Evolutionary conservation across 2,329 filamentous ascomycete genomes (phyloP), one percentile per base, ranked within the genome.

Genomic region (Colletotrichum tofieldiae): DNA sequence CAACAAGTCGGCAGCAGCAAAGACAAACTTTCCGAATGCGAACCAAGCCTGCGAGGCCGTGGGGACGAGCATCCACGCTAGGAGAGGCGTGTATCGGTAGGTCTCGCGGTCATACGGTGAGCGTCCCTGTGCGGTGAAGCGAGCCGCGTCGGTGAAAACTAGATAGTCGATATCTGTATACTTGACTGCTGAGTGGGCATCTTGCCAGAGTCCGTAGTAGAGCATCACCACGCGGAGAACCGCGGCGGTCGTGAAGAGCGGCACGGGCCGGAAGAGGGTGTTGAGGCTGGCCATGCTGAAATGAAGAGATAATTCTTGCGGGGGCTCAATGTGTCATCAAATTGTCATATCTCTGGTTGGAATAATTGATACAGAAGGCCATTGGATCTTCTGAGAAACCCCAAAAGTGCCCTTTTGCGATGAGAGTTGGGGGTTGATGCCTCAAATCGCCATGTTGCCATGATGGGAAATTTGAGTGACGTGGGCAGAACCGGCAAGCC

Each of bases 101-200:
- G 96, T 99, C 79, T 96, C 96, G 65, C 96, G 91, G 51, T 89
- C 88, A 81, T 99, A 99, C 1, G 96, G 96, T 0, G 93, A 94
- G 58, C 85, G 83, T 4, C 89, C 89, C n/a, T 83, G 85, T 4
- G 91, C 84, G 54, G 94, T 83, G 82, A 93, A 96, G 75, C 93
- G 93, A 2, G 96, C 91, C 35, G 96, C 96, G 81, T 98, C 96
- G 60, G 96, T 98, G 86, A 99, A 99, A 81, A 99, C 96, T 75
- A 95, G 91, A 84, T 99, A 99, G 87, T 99, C 96, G 78, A 99
- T 98, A 83, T 99, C 96, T 63, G 96, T 99, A 86, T 98, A 99
- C 84, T 98, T 98, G 79, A 99, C 85, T 18, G 96, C 92, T 9
- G 95, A 97, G 83, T 95, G 88, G 72, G 94, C 92, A 83, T 99